Conservation (phyloP, 2,329 filamentous ascomycete genomes). For the Trichoderma sp. region DNA sequence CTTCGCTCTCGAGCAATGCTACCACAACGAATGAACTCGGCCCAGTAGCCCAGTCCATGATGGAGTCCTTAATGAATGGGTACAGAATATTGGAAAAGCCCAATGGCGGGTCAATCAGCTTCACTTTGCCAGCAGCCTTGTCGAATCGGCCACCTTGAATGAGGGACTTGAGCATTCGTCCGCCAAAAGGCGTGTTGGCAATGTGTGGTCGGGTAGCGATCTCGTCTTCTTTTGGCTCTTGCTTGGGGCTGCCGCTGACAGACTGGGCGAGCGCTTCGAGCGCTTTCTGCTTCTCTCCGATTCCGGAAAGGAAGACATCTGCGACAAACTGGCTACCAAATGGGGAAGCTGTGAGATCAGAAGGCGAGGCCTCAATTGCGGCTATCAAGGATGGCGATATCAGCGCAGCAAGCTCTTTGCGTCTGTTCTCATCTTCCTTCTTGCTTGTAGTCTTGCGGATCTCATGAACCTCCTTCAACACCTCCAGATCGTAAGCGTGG, state of each 20-base stretch:
- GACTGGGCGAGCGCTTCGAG: slow-evolving; percentile 68
- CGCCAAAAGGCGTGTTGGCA: slow-evolving; percentile 63
- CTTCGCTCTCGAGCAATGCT: slow-evolving; percentile 72
- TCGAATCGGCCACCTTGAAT: slow-evolving; percentile 90
- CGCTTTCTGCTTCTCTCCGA: slow-evolving; percentile 75
- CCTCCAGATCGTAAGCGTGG: slow-evolving; percentile 65
- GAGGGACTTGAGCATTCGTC: slow-evolving; percentile 86
- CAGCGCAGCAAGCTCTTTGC: slow-evolving; percentile 72
- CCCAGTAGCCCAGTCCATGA: slow-evolving; percentile 83
- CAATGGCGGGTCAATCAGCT: slow-evolving; percentile 72
- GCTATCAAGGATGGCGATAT: slow-evolving; percentile 75
- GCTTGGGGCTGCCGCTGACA: slow-evolving; percentile 58
- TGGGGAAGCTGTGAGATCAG: slow-evolving; percentile 69
- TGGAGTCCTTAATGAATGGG: slow-evolving; percentile 70
- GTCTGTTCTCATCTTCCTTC: slow-evolving; percentile 78
- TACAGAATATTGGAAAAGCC: slow-evolving; percentile 83
- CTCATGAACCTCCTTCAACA: slow-evolving; percentile 75
- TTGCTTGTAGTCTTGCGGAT: slow-evolving; percentile 86
- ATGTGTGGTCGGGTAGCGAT: slow-evolving; percentile 53
- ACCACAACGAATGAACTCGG: slow-evolving; percentile 85
- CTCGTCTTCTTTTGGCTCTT: slow-evolving; percentile 45
- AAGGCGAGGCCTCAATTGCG: slow-evolving; percentile 68
- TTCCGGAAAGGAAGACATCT: slow-evolving; percentile 75
- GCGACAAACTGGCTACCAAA: slow-evolving; percentile 87
- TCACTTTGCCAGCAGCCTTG: slow-evolving; percentile 67